These are phyloP conservation scores for Candida anutae DNA, from an alignment of 1,139 yeast genomes.

Conservation along the genomic window DNA sequence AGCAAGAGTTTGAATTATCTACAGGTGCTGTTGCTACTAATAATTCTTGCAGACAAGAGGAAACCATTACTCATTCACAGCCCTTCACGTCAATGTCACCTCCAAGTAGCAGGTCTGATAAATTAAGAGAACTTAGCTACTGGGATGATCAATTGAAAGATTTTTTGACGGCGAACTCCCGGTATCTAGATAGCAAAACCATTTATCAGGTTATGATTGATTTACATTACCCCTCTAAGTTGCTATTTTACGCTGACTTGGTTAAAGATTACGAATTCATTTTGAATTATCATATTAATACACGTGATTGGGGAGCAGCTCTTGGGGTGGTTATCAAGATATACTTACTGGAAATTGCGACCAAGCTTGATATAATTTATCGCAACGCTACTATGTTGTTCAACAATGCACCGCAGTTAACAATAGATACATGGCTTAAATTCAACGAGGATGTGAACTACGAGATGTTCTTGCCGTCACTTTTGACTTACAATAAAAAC, in stretches of 20 bases:
- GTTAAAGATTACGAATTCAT: slow-evolving; percentile 66
- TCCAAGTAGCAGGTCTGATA: slow-evolving; percentile 1
- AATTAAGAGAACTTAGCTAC: slow-evolving; percentile 7
- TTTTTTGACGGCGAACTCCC: slow-evolving; percentile 46
- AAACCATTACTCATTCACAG: too few species aligned
- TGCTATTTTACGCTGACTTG: slow-evolving; percentile 61
- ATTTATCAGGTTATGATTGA: slow-evolving; percentile 65
- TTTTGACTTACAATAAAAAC: slow-evolving; percentile 56
- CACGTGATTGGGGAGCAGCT: slow-evolving; percentile 70
- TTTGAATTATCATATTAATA: slow-evolving; percentile 58
- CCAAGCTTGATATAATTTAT: slow-evolving; percentile 41
- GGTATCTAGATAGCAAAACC: slow-evolving; percentile 52
- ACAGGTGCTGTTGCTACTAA: too few species aligned
- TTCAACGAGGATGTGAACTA: slow-evolving; percentile 40
- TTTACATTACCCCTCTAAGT: slow-evolving; percentile 56
- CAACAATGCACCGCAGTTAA: slow-evolving; percentile 58
- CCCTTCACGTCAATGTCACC: background rate
- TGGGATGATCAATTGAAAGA: slow-evolving; percentile 31
- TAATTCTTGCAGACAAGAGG: too few species aligned
- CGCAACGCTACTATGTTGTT: slow-evolving; percentile 61
- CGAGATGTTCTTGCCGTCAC: slow-evolving; percentile 63
- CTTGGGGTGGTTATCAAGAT: slow-evolving; percentile 46
- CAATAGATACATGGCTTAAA: slow-evolving; percentile 76
- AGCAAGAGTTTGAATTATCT: slow-evolving; percentile 12
- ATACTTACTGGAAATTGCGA: slow-evolving; percentile 30